These are phyloP conservation scores for Coriolopsis trogii DNA, from an alignment of 1,284 basidiomycete species.

Conservation along the genomic window DNA sequence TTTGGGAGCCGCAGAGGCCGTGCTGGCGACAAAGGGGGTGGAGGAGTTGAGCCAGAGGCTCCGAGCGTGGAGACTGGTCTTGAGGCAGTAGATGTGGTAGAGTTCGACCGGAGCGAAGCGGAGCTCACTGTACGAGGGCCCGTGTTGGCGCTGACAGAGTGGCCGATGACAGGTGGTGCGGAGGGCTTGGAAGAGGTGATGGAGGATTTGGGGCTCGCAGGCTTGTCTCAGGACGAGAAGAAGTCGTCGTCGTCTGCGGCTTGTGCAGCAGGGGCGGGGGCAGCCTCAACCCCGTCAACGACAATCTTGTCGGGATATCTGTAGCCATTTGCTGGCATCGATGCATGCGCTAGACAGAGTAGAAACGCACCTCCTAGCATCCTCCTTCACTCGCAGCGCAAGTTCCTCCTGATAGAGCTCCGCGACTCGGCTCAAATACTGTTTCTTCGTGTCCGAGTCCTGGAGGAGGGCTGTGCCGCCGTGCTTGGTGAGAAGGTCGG, in stretches of 20 bases:
- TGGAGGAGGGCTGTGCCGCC: conserved; percentile 74
- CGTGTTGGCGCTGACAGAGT: conserved; percentile 43
- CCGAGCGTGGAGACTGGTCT: conserved; percentile 48
- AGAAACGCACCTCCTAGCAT: conserved; percentile 62
- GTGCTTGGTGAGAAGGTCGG: conserved; percentile 90
- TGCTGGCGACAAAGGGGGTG: conserved; percentile 33
- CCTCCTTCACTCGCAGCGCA: conserved; percentile 80
- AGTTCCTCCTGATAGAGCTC: conserved; percentile 94
- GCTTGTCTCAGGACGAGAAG: conserved; percentile 96
- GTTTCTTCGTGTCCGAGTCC: conserved; percentile 84
- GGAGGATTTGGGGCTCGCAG: conserved; percentile 55
- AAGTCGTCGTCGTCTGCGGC: conserved; percentile 84
- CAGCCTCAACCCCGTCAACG: conserved; percentile 72
- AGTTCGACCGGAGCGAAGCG: conserved; percentile 50
- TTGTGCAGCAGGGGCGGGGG: conserved; percentile 36
- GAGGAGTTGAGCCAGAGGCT: conserved; percentile 58
- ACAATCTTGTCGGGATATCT: conserved; percentile 80
- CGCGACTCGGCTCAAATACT: conserved; percentile 86
- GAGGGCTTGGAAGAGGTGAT: conserved; percentile 53
- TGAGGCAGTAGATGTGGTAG: conserved; percentile 39
- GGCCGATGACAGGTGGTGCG: conserved; percentile 62
- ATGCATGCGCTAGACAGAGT: neutral
- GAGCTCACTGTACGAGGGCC: conserved; percentile 71
- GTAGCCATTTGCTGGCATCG: neutral
- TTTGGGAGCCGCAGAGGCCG: conserved; percentile 44